A percentile compares a stretch with the other conserved stretches of the same genome.
phyloP scores from a whole-genome alignment of 2,329 filamentous ascomycete species.

The Monosporascus sp. region DNA sequence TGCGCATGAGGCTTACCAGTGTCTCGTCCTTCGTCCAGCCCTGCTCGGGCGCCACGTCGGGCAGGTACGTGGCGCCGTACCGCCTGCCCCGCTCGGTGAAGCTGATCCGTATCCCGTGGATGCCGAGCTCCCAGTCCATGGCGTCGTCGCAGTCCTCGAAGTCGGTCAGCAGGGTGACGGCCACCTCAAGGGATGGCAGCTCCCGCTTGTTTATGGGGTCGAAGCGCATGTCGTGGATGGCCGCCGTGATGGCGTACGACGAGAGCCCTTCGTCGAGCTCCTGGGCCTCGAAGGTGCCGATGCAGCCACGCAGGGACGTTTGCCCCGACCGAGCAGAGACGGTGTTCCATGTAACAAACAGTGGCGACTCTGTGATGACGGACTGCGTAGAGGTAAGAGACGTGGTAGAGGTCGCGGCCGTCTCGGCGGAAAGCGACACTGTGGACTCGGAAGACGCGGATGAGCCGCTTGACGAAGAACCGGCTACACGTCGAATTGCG shows the following conservation, averaged over 20 bases:
- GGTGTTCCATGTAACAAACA: conserved; percentile 95
- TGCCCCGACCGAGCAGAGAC: conserved; percentile 49
- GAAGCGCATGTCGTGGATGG: conserved; percentile 60
- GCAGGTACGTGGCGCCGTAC: conserved; percentile 85
- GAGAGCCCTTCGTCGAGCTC: conserved; percentile 68
- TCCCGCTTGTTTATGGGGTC: conserved; percentile 47
- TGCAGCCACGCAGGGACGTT: conserved; percentile 81
- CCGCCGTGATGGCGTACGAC: conserved; percentile 78
- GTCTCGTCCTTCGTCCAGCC: conserved; percentile 95
- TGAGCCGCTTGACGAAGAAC: conserved; percentile 20
- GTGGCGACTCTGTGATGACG: conserved; percentile 53
- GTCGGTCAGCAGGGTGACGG: conserved; percentile 77
- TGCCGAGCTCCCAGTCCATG: conserved; percentile 82
- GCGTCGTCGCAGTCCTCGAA: conserved; percentile 71
- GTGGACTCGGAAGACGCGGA: conserved; percentile 25
- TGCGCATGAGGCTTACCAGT: conserved; percentile 82
- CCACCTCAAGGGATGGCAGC: conserved; percentile 54
- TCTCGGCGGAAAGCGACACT: conserved; percentile 33
- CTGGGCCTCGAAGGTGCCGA: conserved; percentile 84
- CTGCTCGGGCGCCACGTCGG: conserved; percentile 86
- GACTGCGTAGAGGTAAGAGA: conserved; percentile 29
- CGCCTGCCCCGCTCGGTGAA: conserved; percentile 70
- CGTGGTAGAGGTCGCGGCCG: conserved; percentile 39
- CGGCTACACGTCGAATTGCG: conserved; percentile 18
- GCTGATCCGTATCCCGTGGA: conserved; percentile 79